These are phyloP conservation scores for Candida tammaniensis DNA, from an alignment of 805 yeast genomes.

Conservation along the genomic window DNA sequence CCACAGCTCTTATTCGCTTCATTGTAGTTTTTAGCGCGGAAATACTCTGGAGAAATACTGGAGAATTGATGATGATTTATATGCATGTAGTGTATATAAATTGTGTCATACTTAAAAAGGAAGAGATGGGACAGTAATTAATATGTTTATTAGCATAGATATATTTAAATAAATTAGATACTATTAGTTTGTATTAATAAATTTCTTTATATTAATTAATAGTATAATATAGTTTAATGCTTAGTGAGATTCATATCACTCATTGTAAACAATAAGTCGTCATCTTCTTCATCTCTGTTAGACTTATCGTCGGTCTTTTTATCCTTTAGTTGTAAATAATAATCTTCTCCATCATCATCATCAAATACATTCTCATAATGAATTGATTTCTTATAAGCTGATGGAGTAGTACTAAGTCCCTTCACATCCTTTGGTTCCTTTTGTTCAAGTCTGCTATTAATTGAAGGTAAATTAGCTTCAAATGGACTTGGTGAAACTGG, in stretches of 20 bases:
- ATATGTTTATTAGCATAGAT: too few species aligned
- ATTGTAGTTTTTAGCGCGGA: not conserved
- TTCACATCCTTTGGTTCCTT: constrained; percentile 12
- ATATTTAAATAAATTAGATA: too few species aligned
- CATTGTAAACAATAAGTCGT: constrained; percentile 67
- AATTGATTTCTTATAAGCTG: constrained; percentile 23
- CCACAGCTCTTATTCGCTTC: too few species aligned
- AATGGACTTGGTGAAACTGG: constrained; percentile 9
- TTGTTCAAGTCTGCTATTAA: constrained; percentile 26
- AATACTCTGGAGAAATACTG: not conserved
- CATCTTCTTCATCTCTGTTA: constrained; percentile 43
- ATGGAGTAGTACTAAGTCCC: constrained; percentile 37
- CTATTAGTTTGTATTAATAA: too few species aligned
- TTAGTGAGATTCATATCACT: constrained; percentile 62
- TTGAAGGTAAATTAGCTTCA: constrained; percentile 26
- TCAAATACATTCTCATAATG: constrained; percentile 42
- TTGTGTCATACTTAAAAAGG: too few species aligned
- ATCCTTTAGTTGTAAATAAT: constrained; percentile 14
- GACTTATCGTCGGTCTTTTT: too few species aligned
- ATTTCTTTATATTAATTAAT: too few species aligned
- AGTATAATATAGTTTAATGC: constrained; percentile 11
- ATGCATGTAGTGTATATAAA: too few species aligned
- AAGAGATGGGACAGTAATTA: too few species aligned
- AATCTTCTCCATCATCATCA: constrained; percentile 45
- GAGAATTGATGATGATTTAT: too few species aligned